phyloP scores from a whole-genome alignment of 768 basidiomycete genomes.

The Trametes meyenii region DNA sequence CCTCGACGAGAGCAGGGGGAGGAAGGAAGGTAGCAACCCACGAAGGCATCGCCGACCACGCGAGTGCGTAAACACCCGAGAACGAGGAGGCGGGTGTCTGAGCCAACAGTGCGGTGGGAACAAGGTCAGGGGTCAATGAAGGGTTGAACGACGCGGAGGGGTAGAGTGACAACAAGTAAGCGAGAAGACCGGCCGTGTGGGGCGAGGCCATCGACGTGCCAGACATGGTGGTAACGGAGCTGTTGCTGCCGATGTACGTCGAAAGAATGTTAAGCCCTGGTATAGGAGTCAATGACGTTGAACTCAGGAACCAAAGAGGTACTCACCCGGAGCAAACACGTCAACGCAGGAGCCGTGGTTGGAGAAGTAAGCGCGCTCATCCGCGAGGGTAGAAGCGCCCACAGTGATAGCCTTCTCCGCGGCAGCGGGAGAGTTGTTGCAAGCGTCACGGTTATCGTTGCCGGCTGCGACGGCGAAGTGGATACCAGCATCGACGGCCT shows the following conservation, averaged over 20 bases:
- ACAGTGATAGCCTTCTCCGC: constrained; percentile 92
- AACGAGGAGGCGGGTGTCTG: constrained; percentile 40
- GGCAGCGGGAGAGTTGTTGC: constrained; percentile 89
- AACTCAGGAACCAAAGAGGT: background rate
- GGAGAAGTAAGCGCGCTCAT: constrained; percentile 89
- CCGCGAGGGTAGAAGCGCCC: constrained; percentile 82
- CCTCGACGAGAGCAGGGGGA: constrained; percentile 48
- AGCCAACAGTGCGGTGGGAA: constrained; percentile 39
- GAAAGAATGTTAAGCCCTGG: constrained; percentile 84
- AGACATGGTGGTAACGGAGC: constrained; percentile 74
- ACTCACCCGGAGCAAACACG: constrained; percentile 81
- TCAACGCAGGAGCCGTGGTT: constrained; percentile 92
- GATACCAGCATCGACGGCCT: constrained; percentile 79
- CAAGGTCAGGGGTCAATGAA: constrained; percentile 39
- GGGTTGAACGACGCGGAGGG: constrained; percentile 68
- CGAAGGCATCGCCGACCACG: constrained; percentile 56
- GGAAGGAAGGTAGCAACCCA: constrained; percentile 64
- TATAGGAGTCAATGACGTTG: background rate
- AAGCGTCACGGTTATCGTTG: constrained; percentile 88
- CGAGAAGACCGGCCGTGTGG: constrained; percentile 86
- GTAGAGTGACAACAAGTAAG: constrained; percentile 91
- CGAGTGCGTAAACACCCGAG: constrained; percentile 54
- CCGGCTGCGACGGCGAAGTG: constrained; percentile 97
- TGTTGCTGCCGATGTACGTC: constrained; percentile 71
- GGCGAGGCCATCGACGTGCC: constrained; percentile 97